Conservation (phyloP, 495 filamentous ascomycete genomes). For the Penicillium waksmanii region DNA sequence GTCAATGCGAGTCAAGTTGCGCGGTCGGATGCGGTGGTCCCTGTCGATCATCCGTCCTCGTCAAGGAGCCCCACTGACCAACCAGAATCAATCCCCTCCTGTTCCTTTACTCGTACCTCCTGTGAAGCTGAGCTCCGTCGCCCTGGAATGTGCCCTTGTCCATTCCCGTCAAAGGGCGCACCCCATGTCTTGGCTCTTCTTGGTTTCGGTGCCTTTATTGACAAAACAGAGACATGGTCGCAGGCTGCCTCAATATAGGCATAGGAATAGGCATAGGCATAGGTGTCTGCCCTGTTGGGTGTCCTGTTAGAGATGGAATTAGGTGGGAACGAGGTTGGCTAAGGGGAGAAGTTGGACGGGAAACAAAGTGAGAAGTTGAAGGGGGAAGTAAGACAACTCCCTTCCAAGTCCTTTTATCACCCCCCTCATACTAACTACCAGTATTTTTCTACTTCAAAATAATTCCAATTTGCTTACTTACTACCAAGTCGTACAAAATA, state of each 20-base stretch:
- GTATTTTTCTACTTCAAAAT: no score
- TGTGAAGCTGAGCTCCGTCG: background rate
- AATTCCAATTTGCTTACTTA: no score
- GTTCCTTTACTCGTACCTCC: background rate
- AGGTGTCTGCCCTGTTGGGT: no score
- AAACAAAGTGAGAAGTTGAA: background rate
- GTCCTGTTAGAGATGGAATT: background rate
- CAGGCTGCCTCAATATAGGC: background rate
- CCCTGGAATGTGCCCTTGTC: slow-evolving; percentile 21
- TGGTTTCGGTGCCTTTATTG: background rate
- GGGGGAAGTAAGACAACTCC: no score
- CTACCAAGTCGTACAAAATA: no score
- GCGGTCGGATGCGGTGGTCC: slow-evolving; percentile 28
- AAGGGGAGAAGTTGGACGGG: background rate
- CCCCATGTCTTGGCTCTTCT: background rate
- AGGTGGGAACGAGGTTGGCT: background rate
- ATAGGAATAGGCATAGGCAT: no score
- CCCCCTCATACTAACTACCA: no score
- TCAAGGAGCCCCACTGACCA: slow-evolving; percentile 12
- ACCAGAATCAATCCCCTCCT: background rate
- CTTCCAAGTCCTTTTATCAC: no score
- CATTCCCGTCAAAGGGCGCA: slow-evolving; percentile 16
- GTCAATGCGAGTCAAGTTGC: slow-evolving; percentile 7
- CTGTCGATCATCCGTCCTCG: slow-evolving; percentile 27
- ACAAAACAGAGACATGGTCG: slow-evolving; percentile 1